Base-by-base conservation (phyloP, 768 basidiomycete species). In the Rhizopogon salebrosus region DNA sequence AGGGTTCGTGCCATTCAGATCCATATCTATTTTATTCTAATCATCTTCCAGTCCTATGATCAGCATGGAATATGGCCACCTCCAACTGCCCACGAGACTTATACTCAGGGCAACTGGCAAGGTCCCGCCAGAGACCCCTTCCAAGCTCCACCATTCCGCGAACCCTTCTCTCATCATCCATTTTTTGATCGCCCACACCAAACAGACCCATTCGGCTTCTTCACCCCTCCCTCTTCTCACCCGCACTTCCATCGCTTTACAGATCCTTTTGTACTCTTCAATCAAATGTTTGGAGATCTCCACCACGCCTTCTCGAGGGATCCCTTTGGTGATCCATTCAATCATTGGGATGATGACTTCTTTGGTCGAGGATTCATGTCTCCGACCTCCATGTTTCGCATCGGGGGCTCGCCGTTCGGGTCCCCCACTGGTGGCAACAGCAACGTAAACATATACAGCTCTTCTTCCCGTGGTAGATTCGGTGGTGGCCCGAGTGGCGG, bases 191-290 rank as follows among this genome's bases (percentile, higher is more conserved):
- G 54, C 59, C 72, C 56, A 64, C 50, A 40, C 38, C 60, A 54
- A 40, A 50, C 59, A 41, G 68, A 66, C 13, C 60, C 57, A 1
- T 72, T 69, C 10, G 60, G 61, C 14, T 56, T 62, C 23, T 60
- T 55, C 46, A 64, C 60, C 13, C 64, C 61, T 23, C 64, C 61
- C 22, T 56, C 55, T 6, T 52, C 59, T 10, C 58, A 34, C 20
- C 45, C 57, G 4, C 57, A 58, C 40, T 29, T 54, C 4, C 49
- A 57, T 16, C 66, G 62, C 38, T 89, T 90, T 69, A 84, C 82
- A 2, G 87, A 91, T 63, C 89, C 89, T 2, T 90, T 89, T 63
- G 70, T 77, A 20, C 70, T 92, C 34, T 92, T 92, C 68, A 76
- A 89, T 56, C 75, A 80, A 3, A 80, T 89, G 52, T 90, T 92